Evolutionary conservation across 129 eudicot genomes (phyloP), one percentile per base, ranked within the genome.

Genomic region (Apium graveolens): DNA sequence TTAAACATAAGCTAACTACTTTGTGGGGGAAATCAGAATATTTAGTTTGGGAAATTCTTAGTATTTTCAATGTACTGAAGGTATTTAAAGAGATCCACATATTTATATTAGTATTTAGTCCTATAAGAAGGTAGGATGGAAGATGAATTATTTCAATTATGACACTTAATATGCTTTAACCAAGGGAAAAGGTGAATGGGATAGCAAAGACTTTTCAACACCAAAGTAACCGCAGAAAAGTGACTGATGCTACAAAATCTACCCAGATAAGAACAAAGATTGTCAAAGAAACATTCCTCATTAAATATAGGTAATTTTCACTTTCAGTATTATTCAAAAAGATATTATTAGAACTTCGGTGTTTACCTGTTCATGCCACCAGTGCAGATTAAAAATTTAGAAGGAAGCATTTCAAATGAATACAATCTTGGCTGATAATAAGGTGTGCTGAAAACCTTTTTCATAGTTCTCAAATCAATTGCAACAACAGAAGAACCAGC

Each of bases 391-490:
- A 91, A 75, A 57, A 82, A 91, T 78, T 82, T 91, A n/a, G 97
- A 82, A 26, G 97, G 97, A 79, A 86, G 57, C 57, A 83, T 18
- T 37, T 87, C 89, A 80, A 93, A 91, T 49, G 97, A 89, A 75
- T 80, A 84, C 44, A 93, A 27, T 41, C 79, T 78, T 80, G 80
- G 66, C 73, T 77, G 83, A 42, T 76, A 83, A 55, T 45, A 82
- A 32, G 84, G 79, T 31, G 84, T 88, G 34, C 76, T 81, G 79
- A 83, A 88, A 69, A 79, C 93, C 74, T 80, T 84, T 73, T 35
- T 77, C 97, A 93, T 91, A 29, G 92, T 91, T 82, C 98, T 88
- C 69, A 93, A 85, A 86, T 93, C 98, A 83, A 93, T 82, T 41
- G 91, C 91, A 29, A 66, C 85, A 80, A 93, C 83, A 27, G 97